These are phyloP conservation scores for Cornus florida DNA, from an alignment of 148 eudicot species.

Conservation along the genomic window DNA sequence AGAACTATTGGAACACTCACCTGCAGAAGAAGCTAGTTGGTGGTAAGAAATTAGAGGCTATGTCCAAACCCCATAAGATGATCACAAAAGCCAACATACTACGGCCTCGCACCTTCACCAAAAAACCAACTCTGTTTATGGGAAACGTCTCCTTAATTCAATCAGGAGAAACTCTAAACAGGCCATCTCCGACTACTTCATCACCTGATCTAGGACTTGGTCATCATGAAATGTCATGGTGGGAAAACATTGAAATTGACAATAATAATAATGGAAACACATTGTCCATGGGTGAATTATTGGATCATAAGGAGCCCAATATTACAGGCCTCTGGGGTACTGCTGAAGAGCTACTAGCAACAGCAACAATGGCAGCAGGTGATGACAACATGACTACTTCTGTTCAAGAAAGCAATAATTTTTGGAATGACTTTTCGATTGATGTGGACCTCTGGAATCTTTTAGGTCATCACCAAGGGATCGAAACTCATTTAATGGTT, in stretches of 20 bases:
- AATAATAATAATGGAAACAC: background rate
- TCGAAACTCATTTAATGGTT: too few relatives aligned
- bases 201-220: too few relatives aligned
- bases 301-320: background rate
- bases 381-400: too few relatives aligned
- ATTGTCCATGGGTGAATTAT: too few relatives aligned
- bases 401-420: too few relatives aligned
- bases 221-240: background rate
- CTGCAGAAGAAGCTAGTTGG: background rate
- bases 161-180: background rate
- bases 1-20: background rate
- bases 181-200: background rate
- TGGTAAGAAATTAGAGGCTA: background rate
- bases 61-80: background rate
- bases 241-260: conserved; percentile 1
- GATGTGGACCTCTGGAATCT: too few relatives aligned
- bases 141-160: background rate
- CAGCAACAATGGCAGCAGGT: too few relatives aligned
- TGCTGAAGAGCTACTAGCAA: too few relatives aligned
- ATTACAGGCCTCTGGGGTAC: too few relatives aligned
- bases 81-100: background rate
- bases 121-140: background rate
- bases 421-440: too few relatives aligned
- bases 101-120: background rate
- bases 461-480: too few relatives aligned